Evolutionary conservation across 345 rosid genomes (phyloP).

Genomic region (Murraya koenigii): DNA sequence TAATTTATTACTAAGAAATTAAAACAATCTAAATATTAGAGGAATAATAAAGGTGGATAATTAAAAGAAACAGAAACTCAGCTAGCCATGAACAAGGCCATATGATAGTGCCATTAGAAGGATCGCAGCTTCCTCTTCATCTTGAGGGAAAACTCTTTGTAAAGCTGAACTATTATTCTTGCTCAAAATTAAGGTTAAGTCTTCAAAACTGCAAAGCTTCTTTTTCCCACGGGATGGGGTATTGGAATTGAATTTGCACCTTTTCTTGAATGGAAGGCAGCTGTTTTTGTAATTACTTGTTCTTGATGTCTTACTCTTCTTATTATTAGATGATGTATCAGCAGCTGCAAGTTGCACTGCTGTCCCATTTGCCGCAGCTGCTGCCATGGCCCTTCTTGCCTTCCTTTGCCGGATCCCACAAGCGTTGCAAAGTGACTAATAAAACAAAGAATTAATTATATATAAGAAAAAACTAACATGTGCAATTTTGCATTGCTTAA

Average conservation of each 20-base stretch:
- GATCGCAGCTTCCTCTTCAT: slow-evolving; percentile 94
- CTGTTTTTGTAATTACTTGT: slow-evolving; percentile 12
- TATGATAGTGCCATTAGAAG: slow-evolving; percentile 91
- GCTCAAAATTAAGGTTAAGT: slow-evolving; percentile 60
- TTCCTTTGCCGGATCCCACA: slow-evolving; percentile 94
- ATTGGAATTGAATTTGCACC: slow-evolving; percentile 27
- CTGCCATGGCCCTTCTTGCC: slow-evolving; percentile 72
- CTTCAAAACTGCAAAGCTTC: slow-evolving; percentile 63
- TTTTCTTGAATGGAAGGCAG: slow-evolving; percentile 39
- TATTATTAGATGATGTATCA: slow-evolving; percentile 14
- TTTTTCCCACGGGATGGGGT: slow-evolving; percentile 26
- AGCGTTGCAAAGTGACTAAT: slow-evolving; percentile 88
- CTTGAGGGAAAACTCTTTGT: slow-evolving; percentile 84
- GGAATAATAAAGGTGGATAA: not conserved
- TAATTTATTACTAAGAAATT: not conserved
- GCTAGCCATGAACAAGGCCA: slow-evolving; percentile 63
- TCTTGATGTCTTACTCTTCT: slow-evolving; percentile 34
- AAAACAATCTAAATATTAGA: not conserved
- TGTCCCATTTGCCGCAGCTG: slow-evolving; percentile 38
- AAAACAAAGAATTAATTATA: not conserved
- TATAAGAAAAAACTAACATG: too few species aligned
- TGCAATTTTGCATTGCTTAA: not conserved
- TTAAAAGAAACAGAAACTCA: not conserved
- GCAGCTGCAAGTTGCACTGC: slow-evolving; percentile 8
- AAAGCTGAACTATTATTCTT: slow-evolving; percentile 51